Evolutionary conservation across 176 grass and related monocot species (phyloP), one percentile per base, ranked within the genome.

Genomic region (Saccharum officinarum): DNA sequence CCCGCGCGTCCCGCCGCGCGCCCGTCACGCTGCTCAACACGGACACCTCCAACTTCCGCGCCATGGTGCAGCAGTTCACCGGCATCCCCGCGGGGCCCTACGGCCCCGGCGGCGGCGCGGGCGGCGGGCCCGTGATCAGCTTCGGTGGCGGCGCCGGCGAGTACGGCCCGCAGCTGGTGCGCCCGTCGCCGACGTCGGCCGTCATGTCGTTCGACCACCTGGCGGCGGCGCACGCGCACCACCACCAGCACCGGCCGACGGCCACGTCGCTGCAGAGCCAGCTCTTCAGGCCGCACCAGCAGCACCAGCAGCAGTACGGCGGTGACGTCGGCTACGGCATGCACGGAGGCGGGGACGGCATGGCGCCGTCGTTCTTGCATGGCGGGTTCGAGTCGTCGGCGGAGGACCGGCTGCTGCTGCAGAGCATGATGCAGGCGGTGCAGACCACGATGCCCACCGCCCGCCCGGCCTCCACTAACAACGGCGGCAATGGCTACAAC

Each of bases 41-140:
- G 7, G 94, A 99, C 88, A 94, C 97, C 65, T 60, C 86, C 80
- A 99, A 99, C 80, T 99, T 99, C 75, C 93, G 97, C 12, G 92
- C 92, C 65, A 99, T 99, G 97, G 97, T 99, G 66, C 97, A 99
- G 87, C 97, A 99, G 82, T 96, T 99, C 90, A 99, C 97, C 12
- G 97, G 97, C 76, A 92, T 94, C 84, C 92, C 94, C 8, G 33
- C 83, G 0, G 82, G 77, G 8, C 85, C 89, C 4, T 86, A 91
- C 86, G 78, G 77, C 46, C 62, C 77, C 0, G 59, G 10, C 39
- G 76, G 15, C 8, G 61, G 50, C 17, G 85, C 85, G 10, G 4
- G 69, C 6, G 65, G 30, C 0, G 78, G 77, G 0, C 86, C 88
- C 7, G 85, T 80, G 12, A 88, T 90, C 55, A 90, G 87, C 83